Percentiles rank a stretch among this genome's conserved stretches.
These are phyloP conservation scores for Kwoniella shandongensis DNA, from an alignment of 768 basidiomycete species.

Conservation along the genomic window DNA sequence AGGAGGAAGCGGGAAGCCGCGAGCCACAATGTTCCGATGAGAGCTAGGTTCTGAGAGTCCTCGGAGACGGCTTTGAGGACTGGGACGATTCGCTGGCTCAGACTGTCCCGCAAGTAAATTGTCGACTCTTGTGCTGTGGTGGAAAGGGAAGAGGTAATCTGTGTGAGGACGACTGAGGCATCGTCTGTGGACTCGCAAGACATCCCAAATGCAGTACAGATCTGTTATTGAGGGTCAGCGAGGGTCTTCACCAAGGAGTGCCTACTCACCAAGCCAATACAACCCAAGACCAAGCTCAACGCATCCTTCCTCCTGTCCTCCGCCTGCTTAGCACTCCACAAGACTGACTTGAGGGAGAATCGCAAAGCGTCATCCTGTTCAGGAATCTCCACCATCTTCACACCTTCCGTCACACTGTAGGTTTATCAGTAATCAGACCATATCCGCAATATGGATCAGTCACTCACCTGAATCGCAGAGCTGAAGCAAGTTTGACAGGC, in stretches of 20 bases:
- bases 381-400: constrained; percentile 23
- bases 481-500: constrained; percentile 33
- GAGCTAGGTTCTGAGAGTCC: constrained; percentile 39
- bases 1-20: constrained; percentile 64
- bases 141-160: neutral
- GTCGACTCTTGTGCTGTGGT: too few relatives aligned
- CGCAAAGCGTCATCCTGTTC: constrained; percentile 19
- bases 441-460: too few relatives aligned
- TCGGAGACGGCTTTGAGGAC: neutral
- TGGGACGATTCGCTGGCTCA: constrained; percentile 4
- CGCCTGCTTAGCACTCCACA: constrained; percentile 12
- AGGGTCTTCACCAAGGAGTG: neutral
- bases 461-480: constrained; percentile 44
- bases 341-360: constrained; percentile 16
- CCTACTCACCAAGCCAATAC: constrained; percentile 12
- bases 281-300: constrained; percentile 1
- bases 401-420: constrained; percentile 11
- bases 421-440: too few relatives aligned
- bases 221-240: neutral
- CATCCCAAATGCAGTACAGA: constrained; percentile 14
- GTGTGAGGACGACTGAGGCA: neutral
- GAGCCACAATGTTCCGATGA: constrained; percentile 62
- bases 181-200: neutral
- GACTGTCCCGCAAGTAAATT: constrained; percentile 3
- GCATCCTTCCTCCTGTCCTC: constrained; percentile 15